A percentile compares a stretch with the other conserved stretches of the same genome.
Conservation (phyloP, 768 basidiomycete genomes). For the Lanmaoa rubissima region DNA sequence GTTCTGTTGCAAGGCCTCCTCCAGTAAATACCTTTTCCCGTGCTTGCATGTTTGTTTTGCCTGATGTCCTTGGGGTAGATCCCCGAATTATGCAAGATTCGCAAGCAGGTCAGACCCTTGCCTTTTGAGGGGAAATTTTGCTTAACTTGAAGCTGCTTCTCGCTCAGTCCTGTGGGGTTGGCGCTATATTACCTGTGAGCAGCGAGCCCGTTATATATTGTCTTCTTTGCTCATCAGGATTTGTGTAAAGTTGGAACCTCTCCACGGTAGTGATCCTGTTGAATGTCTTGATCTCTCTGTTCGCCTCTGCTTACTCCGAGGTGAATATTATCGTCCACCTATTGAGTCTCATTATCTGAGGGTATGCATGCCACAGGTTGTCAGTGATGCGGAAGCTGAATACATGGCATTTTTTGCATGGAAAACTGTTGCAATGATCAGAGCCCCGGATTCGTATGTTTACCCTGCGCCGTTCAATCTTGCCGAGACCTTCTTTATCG, state of each 20-base stretch:
- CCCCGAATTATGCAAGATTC: constrained; percentile 67
- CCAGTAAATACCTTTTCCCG: constrained; percentile 45
- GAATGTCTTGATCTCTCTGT: constrained; percentile 94
- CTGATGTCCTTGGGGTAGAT: constrained; percentile 33
- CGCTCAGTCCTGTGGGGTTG: constrained; percentile 52
- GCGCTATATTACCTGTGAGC: constrained; percentile 77
- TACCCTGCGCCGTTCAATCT: constrained; percentile 95
- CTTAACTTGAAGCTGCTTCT: not conserved
- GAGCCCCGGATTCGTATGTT: constrained; percentile 77
- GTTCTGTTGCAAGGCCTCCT: constrained; percentile 76
- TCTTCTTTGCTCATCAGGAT: not conserved
- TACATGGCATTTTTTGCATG: constrained; percentile 88
- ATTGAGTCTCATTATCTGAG: not conserved
- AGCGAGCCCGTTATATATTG: not conserved
- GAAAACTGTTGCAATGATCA: constrained; percentile 82
- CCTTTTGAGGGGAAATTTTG: not conserved
- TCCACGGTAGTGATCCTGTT: constrained; percentile 80
- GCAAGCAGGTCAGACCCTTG: constrained; percentile 38
- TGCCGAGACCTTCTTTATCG: constrained; percentile 74
- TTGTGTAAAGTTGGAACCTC: constrained; percentile 67
- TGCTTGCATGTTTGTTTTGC: not conserved
- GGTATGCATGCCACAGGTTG: constrained; percentile 48
- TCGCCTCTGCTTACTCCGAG: constrained; percentile 89
- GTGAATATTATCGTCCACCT: constrained; percentile 40
- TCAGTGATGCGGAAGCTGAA: constrained; percentile 84